A percentile compares a stretch with the other conserved stretches of the same genome.
Conservation (phyloP, 164 flowering plant genomes). For the Liquidambar formosana region DNA sequence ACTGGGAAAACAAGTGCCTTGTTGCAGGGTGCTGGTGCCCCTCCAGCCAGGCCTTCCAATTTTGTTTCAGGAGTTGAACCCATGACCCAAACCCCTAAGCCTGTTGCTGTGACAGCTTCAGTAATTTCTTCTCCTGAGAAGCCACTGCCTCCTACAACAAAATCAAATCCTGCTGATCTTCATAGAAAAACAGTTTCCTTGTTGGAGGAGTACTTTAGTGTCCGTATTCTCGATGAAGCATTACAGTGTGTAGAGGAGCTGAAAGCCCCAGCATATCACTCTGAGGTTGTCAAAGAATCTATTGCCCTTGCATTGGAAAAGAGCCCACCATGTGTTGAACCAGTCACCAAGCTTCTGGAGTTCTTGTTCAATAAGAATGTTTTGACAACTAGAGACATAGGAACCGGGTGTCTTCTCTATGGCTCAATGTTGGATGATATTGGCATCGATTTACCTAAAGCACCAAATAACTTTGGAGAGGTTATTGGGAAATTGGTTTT, state of each 20-base stretch:
- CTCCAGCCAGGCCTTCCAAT: slow-evolving; percentile 29
- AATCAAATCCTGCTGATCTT: slow-evolving; percentile 38
- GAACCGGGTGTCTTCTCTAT: slow-evolving; percentile 60
- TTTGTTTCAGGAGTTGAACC: slow-evolving; percentile 29
- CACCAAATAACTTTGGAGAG: slow-evolving; percentile 75
- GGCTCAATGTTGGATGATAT: slow-evolving; percentile 64
- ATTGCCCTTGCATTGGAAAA: slow-evolving; percentile 61
- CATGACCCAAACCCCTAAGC: slow-evolving; percentile 22
- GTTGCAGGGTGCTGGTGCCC: slow-evolving; percentile 53
- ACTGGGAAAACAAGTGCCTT: slow-evolving; percentile 63
- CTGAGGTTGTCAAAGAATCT: slow-evolving; percentile 67
- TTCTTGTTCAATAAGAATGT: slow-evolving; percentile 48
- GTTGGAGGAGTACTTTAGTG: slow-evolving; percentile 66
- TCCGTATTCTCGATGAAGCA: slow-evolving; percentile 63
- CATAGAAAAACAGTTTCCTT: slow-evolving; percentile 52
- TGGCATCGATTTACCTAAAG: slow-evolving; percentile 79
- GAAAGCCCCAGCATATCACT: slow-evolving; percentile 57
- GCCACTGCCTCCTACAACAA: slow-evolving; percentile 27
- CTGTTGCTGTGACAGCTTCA: slow-evolving; percentile 21
- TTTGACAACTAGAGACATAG: slow-evolving; percentile 45
- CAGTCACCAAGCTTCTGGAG: slow-evolving; percentile 50
- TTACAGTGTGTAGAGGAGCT: slow-evolving; percentile 71
- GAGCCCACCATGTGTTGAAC: slow-evolving; percentile 62
- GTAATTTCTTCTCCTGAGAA: slow-evolving; percentile 25
- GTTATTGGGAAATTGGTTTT: slow-evolving; percentile 52